These are phyloP conservation scores for Solanum peruvianum DNA, from an alignment of 257 asterid species.

Conservation along the genomic window DNA sequence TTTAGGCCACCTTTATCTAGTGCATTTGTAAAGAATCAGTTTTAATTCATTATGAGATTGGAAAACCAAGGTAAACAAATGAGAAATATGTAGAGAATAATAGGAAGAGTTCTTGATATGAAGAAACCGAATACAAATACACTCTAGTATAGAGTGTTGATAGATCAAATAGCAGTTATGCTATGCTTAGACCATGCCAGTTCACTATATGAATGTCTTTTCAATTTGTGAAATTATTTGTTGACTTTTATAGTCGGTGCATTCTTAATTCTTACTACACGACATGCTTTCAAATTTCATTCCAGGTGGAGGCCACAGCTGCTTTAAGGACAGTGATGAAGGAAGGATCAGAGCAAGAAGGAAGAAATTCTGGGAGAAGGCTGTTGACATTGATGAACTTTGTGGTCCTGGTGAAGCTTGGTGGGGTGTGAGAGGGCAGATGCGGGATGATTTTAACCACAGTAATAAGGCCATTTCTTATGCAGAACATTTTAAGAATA, in stretches of 20 bases:
- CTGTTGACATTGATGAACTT: slow-evolving; percentile 70
- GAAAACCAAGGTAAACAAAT: background rate
- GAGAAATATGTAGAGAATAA: background rate
- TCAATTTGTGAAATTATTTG: background rate
- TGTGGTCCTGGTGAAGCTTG: slow-evolving; percentile 94
- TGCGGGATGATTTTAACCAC: slow-evolving; percentile 91
- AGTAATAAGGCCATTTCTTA: slow-evolving; percentile 63
- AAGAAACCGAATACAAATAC: background rate
- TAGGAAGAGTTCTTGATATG: background rate
- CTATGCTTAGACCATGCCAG: background rate
- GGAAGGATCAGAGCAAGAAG: slow-evolving; percentile 69
- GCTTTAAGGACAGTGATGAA: slow-evolving; percentile 88
- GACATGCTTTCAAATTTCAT: background rate
- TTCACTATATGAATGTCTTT: background rate
- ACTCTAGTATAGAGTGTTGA: background rate
- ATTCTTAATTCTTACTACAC: background rate
- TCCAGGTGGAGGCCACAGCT: slow-evolving; percentile 97
- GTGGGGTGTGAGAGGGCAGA: slow-evolving; percentile 96
- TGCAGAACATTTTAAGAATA: slow-evolving; percentile 61
- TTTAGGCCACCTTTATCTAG: background rate
- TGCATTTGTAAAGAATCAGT: background rate
- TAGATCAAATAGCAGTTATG: background rate
- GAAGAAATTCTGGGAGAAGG: slow-evolving; percentile 87
- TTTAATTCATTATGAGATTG: background rate
- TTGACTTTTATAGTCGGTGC: background rate